Percentiles rank a stretch among this genome's conserved stretches.
Conservation (phyloP, 208 protist genomes). For the Crithidia bombi region DNA sequence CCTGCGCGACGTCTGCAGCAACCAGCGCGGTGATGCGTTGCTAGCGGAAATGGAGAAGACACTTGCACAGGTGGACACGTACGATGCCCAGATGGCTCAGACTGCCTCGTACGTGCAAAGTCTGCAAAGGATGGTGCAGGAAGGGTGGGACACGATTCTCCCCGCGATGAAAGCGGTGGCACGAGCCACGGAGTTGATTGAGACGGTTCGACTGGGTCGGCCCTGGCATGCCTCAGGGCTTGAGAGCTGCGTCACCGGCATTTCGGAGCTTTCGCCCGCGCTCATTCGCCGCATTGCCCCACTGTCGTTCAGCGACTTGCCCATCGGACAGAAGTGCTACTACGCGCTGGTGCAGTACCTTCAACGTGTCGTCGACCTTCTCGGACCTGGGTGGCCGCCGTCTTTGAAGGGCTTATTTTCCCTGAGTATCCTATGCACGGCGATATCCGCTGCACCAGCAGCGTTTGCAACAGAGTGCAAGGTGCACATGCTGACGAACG, state of each 20-base stretch:
- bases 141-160: slow-evolving; percentile 59
- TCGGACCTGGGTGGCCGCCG: slow-evolving; percentile 70
- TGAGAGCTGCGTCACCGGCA: slow-evolving; percentile 51
- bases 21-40: slow-evolving; percentile 30
- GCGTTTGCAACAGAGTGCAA: slow-evolving; percentile 6
- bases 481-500: slow-evolving; percentile 18
- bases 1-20: slow-evolving; percentile 48
- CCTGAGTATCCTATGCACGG: slow-evolving; percentile 46
- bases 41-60: slow-evolving; percentile 53
- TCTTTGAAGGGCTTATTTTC: slow-evolving; percentile 66
- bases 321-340: slow-evolving; percentile 64
- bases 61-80: slow-evolving; percentile 56
- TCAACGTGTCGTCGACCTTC: slow-evolving; percentile 57
- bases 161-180: slow-evolving; percentile 40
- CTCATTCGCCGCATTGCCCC: slow-evolving; percentile 63
- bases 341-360: slow-evolving; percentile 70
- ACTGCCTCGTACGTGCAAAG: slow-evolving; percentile 46
- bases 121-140: slow-evolving; percentile 43
- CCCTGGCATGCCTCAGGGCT: slow-evolving; percentile 53
- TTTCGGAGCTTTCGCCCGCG: slow-evolving; percentile 39
- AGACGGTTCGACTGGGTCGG: slow-evolving; percentile 64
- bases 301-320: slow-evolving; percentile 61
- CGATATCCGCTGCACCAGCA: slow-evolving; percentile 24
- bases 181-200: slow-evolving; percentile 52
- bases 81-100: slow-evolving; percentile 57